A percentile compares a stretch with the other conserved stretches of the same genome.
Conservation (phyloP, 2,329 filamentous ascomycete genomes). For the Dactylellina cionopaga region DNA sequence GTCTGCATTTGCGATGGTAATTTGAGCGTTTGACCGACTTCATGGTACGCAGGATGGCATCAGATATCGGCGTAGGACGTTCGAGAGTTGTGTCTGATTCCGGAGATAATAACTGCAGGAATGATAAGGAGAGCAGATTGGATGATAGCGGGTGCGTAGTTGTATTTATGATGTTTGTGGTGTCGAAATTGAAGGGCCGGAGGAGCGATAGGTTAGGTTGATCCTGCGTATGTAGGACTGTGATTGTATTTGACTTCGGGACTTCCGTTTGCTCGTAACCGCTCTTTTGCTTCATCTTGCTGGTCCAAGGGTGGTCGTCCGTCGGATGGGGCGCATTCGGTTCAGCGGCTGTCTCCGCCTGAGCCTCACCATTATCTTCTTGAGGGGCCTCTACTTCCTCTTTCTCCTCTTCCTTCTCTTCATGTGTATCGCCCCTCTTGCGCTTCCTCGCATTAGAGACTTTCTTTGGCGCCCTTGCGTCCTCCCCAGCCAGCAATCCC, state of each 20-base stretch:
- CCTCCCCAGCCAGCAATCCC: conserved; percentile 74
- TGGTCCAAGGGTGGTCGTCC: conserved; percentile 19
- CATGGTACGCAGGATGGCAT: conserved; percentile 73
- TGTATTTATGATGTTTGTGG: conserved; percentile 70
- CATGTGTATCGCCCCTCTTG: conserved; percentile 43
- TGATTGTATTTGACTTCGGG: conserved; percentile 76
- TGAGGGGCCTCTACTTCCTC: not conserved
- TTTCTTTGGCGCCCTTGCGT: conserved; percentile 89
- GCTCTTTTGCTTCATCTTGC: conserved; percentile 40
- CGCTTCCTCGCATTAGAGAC: conserved; percentile 65
- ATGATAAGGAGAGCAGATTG: conserved; percentile 84
- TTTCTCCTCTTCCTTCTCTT: conserved; percentile 16
- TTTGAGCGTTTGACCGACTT: conserved; percentile 84
- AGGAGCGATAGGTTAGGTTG: conserved; percentile 89
- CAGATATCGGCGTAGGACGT: conserved; percentile 70
- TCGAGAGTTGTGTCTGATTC: conserved; percentile 78
- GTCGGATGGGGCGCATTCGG: not conserved
- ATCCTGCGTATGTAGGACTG: conserved; percentile 80
- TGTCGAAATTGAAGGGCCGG: conserved; percentile 88
- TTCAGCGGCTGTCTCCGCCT: conserved; percentile 16
- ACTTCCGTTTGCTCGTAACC: conserved; percentile 70
- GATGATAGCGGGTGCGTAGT: conserved; percentile 79
- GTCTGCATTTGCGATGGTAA: conserved; percentile 87
- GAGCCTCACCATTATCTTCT: conserved; percentile 33
- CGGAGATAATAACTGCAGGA: conserved; percentile 88